These are phyloP conservation scores for Takakia lepidozioides DNA, from an alignment of 225 moss, liverwort and hornwort genomes.

Conservation along the genomic window DNA sequence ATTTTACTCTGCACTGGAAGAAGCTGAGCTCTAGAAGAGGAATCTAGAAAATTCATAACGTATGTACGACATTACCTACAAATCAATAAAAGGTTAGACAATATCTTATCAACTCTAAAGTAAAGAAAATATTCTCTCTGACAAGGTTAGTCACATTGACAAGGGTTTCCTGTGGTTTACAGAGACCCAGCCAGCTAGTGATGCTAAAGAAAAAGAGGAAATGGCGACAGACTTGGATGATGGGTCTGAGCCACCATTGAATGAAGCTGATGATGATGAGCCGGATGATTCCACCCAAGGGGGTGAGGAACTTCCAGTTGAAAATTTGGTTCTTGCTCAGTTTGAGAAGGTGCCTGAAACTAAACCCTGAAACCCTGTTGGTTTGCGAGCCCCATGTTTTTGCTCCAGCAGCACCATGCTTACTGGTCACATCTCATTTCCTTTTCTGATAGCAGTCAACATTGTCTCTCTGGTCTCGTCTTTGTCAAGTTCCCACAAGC, in stretches of 20 bases:
- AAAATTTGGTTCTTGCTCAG: conserved; percentile 4
- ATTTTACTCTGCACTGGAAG: too few species aligned
- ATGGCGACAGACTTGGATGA: conserved; percentile 1
- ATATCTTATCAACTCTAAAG: too few species aligned
- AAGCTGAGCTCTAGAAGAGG: too few species aligned
- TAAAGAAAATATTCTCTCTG: too few species aligned
- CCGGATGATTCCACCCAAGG: neutral
- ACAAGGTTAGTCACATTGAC: too few species aligned
- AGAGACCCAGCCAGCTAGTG: too few species aligned
- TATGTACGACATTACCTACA: too few species aligned
- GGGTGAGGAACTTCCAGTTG: conserved; percentile 1
- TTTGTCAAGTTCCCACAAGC: neutral
- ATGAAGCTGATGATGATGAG: conserved; percentile 5
- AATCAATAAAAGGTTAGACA: too few species aligned
- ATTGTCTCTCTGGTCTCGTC: neutral
- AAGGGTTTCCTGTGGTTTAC: too few species aligned
- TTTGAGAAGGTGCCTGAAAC: conserved; percentile 9
- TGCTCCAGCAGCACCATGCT: neutral
- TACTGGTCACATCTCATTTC: neutral
- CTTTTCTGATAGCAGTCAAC: neutral
- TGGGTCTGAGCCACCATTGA: conserved; percentile 3
- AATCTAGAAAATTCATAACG: too few species aligned
- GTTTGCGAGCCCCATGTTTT: neutral
- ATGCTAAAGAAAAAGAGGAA: neutral
- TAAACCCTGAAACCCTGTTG: too few species aligned